Base-by-base conservation (phyloP, 805 yeast genomes). In the Saturnispora silvae region DNA sequence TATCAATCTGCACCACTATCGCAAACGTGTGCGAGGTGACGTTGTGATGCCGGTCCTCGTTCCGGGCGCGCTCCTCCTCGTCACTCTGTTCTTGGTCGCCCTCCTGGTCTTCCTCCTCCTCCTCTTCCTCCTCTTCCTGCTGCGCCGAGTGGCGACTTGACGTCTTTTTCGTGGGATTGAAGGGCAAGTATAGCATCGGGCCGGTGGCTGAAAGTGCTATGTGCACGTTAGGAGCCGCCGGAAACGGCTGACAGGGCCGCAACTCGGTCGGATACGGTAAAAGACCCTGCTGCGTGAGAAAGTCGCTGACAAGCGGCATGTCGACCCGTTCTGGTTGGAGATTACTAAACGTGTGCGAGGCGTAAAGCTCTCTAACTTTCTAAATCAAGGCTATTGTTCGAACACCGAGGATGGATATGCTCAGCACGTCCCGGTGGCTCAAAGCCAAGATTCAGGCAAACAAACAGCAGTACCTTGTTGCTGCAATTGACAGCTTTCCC, bases 1-100 rank as follows among this genome's bases (percentile, higher is more conserved):
- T 67, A 9, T 57, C 49, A 3, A 72, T 48, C 45, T 68, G 72
- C 3, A 72, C 46, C 10, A 72, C 62, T 9, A 70, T 64, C 0
- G 68, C 75, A 53, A 72, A 70, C 1, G 73, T 68, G 51, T 71
- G 77, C 18, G 70, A 52, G 2, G 61, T 46, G 3, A 51, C 55
- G 25, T 45, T 52, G 37, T 53, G 58, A 23, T 45, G 54, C 20
- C 30, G 17, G 19, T 33, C 36, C 16, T 24, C 28, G 6, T 35
- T 15, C 19, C 32, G 31, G 5, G 31, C 36, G 13, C 23, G 20
- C 8, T 41, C 32, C 16, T 37, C 40, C 11, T 41, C 39, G 23
- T 46, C 48, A 8, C 31, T 31, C 7, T 40, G 47, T 5, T 44
- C 43, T 15, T 35, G 44, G 27, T 47, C 48, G 13, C 48, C 53